A percentile compares a stretch with the other conserved stretches of the same genome.
Conservation (phyloP, 2,329 filamentous ascomycete species). For the Sporothrix brunneoviolacea region DNA sequence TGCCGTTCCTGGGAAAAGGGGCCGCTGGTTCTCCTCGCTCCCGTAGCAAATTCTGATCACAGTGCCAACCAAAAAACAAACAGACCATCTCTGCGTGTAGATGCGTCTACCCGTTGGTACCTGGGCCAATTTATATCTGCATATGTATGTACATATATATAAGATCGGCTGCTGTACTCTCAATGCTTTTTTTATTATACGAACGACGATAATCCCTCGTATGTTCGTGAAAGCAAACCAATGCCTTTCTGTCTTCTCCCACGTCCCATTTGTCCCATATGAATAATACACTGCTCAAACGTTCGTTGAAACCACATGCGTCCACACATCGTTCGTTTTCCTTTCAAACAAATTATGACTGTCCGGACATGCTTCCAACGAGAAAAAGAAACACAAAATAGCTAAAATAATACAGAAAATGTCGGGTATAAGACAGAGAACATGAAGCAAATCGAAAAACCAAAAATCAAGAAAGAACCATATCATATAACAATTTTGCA, state of each 20-base stretch:
- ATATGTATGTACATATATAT: too few species aligned
- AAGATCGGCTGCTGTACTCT: too few species aligned
- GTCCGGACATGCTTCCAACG: background rate
- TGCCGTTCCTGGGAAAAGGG: too few species aligned
- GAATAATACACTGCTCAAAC: constrained; percentile 1
- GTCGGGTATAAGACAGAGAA: constrained; percentile 24
- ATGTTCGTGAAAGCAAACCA: too few species aligned
- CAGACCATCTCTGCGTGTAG: background rate
- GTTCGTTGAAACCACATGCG: background rate
- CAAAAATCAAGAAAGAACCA: constrained; percentile 13
- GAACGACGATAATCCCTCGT: too few species aligned
- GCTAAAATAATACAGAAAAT: constrained; percentile 21
- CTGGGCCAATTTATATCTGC: background rate
- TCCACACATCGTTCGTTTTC: background rate
- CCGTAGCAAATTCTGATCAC: too few species aligned
- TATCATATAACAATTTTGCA: constrained; percentile 5
- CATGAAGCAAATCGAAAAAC: background rate
- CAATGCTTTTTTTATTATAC: too few species aligned
- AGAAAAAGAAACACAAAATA: constrained; percentile 16
- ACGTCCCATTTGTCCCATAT: background rate
- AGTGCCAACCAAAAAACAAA: background rate
- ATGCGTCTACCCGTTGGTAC: background rate
- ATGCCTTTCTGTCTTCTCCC: background rate
- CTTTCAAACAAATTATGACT: background rate
- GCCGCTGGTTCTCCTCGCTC: too few species aligned